Evolutionary conservation across 768 basidiomycete genomes (phyloP).

Genomic region (Boletus insuetus): DNA sequence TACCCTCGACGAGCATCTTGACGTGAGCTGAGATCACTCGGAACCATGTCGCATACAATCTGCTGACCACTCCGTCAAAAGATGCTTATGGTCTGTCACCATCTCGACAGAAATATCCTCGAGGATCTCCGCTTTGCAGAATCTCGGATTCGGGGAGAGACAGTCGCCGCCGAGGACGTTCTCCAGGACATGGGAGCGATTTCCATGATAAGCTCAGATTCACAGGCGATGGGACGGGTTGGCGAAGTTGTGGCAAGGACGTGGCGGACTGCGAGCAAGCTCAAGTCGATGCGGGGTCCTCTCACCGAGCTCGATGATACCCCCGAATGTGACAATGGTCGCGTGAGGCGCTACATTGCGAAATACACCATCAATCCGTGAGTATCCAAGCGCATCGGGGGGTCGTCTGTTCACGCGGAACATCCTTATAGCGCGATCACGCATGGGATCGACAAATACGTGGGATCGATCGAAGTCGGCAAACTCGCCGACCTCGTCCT

Average conservation of each 20-base stretch:
- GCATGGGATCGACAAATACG: slow-evolving; percentile 57
- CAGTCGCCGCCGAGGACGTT: slow-evolving; percentile 96
- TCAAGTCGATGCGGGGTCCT: slow-evolving; percentile 78
- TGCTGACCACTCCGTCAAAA: slow-evolving; percentile 30
- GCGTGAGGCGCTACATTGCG: slow-evolving; percentile 92
- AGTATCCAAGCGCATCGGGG: slow-evolving; percentile 24
- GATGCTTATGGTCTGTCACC: slow-evolving; percentile 99
- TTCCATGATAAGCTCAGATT: slow-evolving; percentile 94
- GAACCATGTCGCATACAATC: neutral
- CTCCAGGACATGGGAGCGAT: slow-evolving; percentile 92
- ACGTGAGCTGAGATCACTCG: slow-evolving; percentile 55
- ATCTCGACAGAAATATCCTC: slow-evolving; percentile 84
- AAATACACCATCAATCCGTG: slow-evolving; percentile 99
- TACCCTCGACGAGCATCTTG: slow-evolving; percentile 95
- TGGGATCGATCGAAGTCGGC: slow-evolving; percentile 81
- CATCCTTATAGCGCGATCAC: too few relatives aligned
- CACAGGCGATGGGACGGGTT: slow-evolving; percentile 98
- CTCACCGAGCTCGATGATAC: slow-evolving; percentile 55
- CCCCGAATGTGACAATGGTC: slow-evolving; percentile 60
- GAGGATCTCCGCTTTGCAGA: slow-evolving; percentile 97
- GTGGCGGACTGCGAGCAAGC: slow-evolving; percentile 97
- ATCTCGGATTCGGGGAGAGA: slow-evolving; percentile 94
- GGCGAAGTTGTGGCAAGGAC: slow-evolving; percentile 92
- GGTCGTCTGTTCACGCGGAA: slow-evolving; percentile 26
- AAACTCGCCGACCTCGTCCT: slow-evolving; percentile 91